Conservation (phyloP, 352 stramenopile genomes). For the Blastocystis sp. region DNA sequence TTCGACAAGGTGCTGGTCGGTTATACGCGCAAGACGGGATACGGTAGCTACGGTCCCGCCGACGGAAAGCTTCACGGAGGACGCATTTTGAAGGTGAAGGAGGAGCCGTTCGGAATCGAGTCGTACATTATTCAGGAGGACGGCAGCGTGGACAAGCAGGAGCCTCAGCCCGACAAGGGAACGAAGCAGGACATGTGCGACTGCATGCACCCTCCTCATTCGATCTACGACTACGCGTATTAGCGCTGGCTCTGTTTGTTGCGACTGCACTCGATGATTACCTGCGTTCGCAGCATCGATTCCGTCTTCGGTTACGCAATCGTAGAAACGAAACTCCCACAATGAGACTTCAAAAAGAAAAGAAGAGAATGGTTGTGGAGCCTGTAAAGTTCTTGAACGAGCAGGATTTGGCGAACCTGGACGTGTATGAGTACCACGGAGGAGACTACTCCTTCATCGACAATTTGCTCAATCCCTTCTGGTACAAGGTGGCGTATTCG, state of each 20-base stretch:
- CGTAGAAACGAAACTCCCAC: background rate
- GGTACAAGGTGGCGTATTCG: slow-evolving; percentile 41
- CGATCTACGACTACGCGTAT: background rate
- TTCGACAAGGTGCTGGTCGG: background rate
- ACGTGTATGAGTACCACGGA: slow-evolving; percentile 73
- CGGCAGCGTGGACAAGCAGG: background rate
- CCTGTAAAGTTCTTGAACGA: slow-evolving; percentile 27
- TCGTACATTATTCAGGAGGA: slow-evolving; percentile 45
- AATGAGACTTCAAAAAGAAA: background rate
- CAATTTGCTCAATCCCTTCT: slow-evolving; percentile 70
- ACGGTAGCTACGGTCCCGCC: slow-evolving; percentile 29
- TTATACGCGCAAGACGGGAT: slow-evolving; percentile 34
- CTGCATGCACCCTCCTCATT: background rate
- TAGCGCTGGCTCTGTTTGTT: background rate
- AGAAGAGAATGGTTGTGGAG: background rate
- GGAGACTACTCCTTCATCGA: slow-evolving; percentile 62
- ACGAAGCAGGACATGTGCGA: slow-evolving; percentile 1
- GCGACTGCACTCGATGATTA: no score
- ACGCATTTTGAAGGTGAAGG: background rate
- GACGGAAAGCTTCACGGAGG: background rate
- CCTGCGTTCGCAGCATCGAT: no score
- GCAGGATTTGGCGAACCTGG: slow-evolving; percentile 42
- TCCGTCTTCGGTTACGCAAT: background rate
- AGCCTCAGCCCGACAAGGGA: background rate
- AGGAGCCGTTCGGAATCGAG: background rate